Evolutionary conservation across 805 yeast species (phyloP).

Genomic region (Yarrowia divulgata): DNA sequence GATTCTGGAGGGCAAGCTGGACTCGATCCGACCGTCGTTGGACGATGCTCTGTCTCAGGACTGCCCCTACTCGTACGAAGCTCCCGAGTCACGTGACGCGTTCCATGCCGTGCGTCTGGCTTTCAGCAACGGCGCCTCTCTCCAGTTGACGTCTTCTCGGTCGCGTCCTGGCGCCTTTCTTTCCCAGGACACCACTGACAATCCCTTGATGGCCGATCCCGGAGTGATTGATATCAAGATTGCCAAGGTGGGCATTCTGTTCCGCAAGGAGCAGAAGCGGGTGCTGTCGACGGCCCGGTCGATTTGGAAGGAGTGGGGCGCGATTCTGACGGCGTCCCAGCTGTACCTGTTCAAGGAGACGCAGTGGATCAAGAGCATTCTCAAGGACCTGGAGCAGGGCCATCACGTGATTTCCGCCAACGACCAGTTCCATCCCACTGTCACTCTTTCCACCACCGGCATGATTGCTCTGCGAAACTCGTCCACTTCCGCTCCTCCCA

Average conservation of each 20-base stretch:
- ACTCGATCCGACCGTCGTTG: conserved; percentile 50
- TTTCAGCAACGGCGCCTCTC: conserved; percentile 48
- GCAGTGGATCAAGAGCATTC: conserved; percentile 49
- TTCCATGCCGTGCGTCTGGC: conserved; percentile 46
- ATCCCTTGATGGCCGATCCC: conserved; percentile 48
- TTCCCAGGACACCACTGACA: conserved; percentile 45
- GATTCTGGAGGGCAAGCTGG: conserved; percentile 50
- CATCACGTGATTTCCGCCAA: conserved; percentile 48
- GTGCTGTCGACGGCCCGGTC: conserved; percentile 46
- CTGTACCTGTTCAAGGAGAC: conserved; percentile 54
- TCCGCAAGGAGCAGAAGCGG: conserved; percentile 50
- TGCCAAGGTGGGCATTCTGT: conserved; percentile 52
- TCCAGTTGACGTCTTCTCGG: conserved; percentile 52
- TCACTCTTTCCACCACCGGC: conserved; percentile 52
- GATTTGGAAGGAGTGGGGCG: conserved; percentile 55
- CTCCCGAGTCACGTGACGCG: conserved; percentile 44
- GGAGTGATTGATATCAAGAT: conserved; percentile 52
- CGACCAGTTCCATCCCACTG: conserved; percentile 52
- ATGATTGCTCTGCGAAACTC: conserved; percentile 52
- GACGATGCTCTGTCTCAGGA: conserved; percentile 44
- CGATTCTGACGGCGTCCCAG: conserved; percentile 53
- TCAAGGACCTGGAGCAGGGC: conserved; percentile 40
- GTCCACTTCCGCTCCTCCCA: conserved; percentile 41
- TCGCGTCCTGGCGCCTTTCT: conserved; percentile 52
- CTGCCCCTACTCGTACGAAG: conserved; percentile 47